Base-by-base conservation (phyloP, 1,139 yeast genomes). In the Debaryomyces psychrophilus region DNA sequence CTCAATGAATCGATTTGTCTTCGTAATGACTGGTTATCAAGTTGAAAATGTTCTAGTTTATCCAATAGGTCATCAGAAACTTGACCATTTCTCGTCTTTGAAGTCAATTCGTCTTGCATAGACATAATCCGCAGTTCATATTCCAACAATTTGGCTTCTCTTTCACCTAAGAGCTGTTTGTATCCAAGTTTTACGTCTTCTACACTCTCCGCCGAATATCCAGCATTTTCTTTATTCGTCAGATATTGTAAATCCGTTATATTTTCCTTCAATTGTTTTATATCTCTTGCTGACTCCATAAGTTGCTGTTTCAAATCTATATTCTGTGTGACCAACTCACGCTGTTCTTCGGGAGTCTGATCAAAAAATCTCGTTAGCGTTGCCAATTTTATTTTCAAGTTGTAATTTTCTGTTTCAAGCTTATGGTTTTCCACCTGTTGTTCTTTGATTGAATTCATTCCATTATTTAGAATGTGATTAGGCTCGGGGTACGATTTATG, bases 351-450 rank as follows among this genome's bases (percentile, higher is more conserved):
- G 0, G 82, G 82, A 8, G 78, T 67, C 15, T 69, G 73, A 41
- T 69, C 69, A 41, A 83, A 63, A 44, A 77, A 71, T 53, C 79
- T 70, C 31, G 78, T 73, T 50, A 83, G 65, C 4, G 85, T 76
- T 17, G 80, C 76, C 41, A 83, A 68, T 53, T 83, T 82, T 36
- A 85, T 73, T 57, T 81, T 80, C 54, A 87, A 69, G 52, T 82
- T 79, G 57, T 83, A 79, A 53, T 85, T 86, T 46, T 86, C 90
- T 23, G 77, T 73, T 50, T 80, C 76, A 40, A 85, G 66, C 43
- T 69, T 68, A 39, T 79, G 71, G 33, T 79, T 67, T 38, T 74
- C 69, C 40, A 75, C 73, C 52, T 80, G 82, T 55, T 83, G 87
- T 50, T 76, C 82, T 50, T 73, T 79, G 11, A 85, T 66, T 2